Base-by-base conservation (phyloP, 2,329 filamentous ascomycete genomes). In the Dichotomopilus funicola region DNA sequence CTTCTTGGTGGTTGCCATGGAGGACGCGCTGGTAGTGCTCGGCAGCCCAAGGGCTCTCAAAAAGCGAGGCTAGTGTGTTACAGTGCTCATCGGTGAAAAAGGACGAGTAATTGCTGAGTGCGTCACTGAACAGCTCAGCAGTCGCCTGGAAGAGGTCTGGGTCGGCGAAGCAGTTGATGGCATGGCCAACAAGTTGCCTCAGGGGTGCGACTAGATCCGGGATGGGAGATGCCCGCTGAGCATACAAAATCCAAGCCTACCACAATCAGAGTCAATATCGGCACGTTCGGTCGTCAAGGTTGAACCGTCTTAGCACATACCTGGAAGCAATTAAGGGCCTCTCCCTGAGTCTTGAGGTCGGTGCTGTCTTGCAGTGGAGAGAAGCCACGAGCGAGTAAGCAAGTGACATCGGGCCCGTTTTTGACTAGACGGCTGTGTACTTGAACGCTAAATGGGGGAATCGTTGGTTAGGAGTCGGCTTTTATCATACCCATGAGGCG, bases 221-320 rank as follows among this genome's bases (percentile, higher is more conserved):
- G 46, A 79, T 77, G 3, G 79, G 73, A 49, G 83, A 82, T 34
- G 80, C 76, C 37, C 81, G 79, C 63, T 90, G 86, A 5, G 83
- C 85, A 65, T 90, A 91, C 62, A 82, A 77, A 36, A 90, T 78
- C 87, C 88, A 92, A 4, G 85, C 79, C 85, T 88, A 52, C 2
- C 19, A 27, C 19, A 27, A 27, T 27, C 19, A 19, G 64, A 66
- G 43, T 64, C 64, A 34, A 58, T 71, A 61, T 70, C 19, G 19
- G 19, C 19, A 27, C 19, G 19, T 27, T 27, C 19, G 19, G 19
- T 27, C 19, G 19, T 27, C 19, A 27, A 27, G 19, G 19, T 27
- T 27, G 19, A 27, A 27, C 19, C 19, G 19, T 27, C 19, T 27
- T 27, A 27, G 19, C 19, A 27, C 19, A 27, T 27, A 84, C 83